Base-by-base conservation (phyloP, 371 early-diverging fungal genomes). In the Mortierella sp. region DNA sequence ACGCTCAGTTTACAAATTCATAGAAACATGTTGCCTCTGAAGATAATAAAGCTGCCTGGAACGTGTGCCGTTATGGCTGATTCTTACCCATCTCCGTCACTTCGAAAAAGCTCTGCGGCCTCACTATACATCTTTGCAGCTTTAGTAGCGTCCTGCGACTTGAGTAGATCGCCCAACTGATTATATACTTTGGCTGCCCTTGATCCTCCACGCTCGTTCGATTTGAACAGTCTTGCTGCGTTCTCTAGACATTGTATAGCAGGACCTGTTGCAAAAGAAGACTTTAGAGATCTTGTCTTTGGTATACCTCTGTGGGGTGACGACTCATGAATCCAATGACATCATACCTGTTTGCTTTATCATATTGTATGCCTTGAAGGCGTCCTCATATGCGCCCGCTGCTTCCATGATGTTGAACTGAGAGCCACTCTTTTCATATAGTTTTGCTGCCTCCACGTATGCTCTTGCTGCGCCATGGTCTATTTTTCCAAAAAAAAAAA, bases 331-430 rank as follows among this genome's bases (percentile, higher is more conserved):
- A 49, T 47, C 26, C 10, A 20, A 10, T 5, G 22, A n/a, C 20
- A 3, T 77, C 20, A 3, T 77, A 72, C 72, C 72, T 28, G 60
- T 54, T 26, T 74, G 65, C 35, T 73, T 68, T 11, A 51, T 59
- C 79, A 79, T 79, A 59, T 79, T 70, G 58, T 71, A 79, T 1
- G 79, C 67, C 28, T 79, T 79, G 68, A 40, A 79, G 16, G 79
- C 79, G 28, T 79, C 79, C 37, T 79, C 79, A 39, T 79, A 79
- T 5, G 74, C 79, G 26, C 64, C 54, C 58, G 79, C 79, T 35
- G 79, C 79, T 11, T 79, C 68, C 67, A 68, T 70, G 37, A 64
- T 40, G 32, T 74, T 79, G 66, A 79, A 68, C 28, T 70, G 43
- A 1, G 74, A 58, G 2, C 74, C 79, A 49, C 32, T 47, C 35